phyloP scores from a whole-genome alignment of 2,329 filamentous ascomycete species.

The Aspergillus eucalypticola region DNA sequence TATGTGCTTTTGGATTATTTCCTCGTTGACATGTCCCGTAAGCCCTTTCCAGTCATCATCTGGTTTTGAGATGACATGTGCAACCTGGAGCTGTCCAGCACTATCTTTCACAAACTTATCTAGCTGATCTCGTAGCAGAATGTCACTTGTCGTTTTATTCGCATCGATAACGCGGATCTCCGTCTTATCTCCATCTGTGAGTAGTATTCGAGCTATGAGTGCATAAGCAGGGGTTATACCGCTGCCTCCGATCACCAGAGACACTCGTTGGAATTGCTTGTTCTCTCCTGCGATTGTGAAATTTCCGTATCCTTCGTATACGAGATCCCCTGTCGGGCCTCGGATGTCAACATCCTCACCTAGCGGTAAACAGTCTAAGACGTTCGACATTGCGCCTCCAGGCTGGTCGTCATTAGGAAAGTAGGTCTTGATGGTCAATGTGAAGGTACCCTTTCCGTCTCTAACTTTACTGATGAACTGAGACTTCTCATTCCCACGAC shows the following conservation, averaged over 20 bases:
- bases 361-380: slow-evolving; percentile 53
- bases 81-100: slow-evolving; percentile 13
- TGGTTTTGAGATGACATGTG: slow-evolving; percentile 16
- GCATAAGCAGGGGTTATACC: slow-evolving; percentile 57
- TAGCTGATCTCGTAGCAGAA: slow-evolving; percentile 14
- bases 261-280: slow-evolving; percentile 47
- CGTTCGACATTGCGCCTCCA: slow-evolving; percentile 56
- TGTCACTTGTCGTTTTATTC: slow-evolving; percentile 16
- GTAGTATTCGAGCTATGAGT: slow-evolving; percentile 48
- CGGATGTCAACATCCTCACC: slow-evolving; percentile 55
- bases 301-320: slow-evolving; percentile 49
- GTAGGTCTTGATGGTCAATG: slow-evolving; percentile 56
- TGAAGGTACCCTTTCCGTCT: slow-evolving; percentile 49
- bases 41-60: slow-evolving; percentile 13
- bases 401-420: slow-evolving; percentile 51
- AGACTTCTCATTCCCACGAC: slow-evolving; percentile 4
- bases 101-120: slow-evolving; percentile 9
- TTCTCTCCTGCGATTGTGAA: slow-evolving; percentile 50
- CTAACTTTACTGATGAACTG: neutral
- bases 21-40: slow-evolving; percentile 13
- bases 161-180: slow-evolving; percentile 29
- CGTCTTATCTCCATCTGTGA: slow-evolving; percentile 42
- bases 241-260: slow-evolving; percentile 53
- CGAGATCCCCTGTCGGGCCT: slow-evolving; percentile 54
- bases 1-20: slow-evolving; percentile 11